Evolutionary conservation across 2,329 filamentous ascomycete genomes (phyloP).

Genomic region (Arthrobotrys iridis): DNA sequence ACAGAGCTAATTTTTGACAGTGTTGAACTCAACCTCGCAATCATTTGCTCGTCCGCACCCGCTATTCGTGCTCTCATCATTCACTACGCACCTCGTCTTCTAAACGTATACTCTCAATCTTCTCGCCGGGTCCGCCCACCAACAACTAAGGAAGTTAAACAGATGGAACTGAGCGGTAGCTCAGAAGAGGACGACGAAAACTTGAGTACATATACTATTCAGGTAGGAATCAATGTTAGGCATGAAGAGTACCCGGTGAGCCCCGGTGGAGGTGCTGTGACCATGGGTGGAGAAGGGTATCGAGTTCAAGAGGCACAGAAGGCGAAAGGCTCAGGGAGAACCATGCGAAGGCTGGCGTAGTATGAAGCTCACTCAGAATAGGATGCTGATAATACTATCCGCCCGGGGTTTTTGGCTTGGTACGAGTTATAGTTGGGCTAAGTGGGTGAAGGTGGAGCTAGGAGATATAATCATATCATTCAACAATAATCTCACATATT

Average conservation of each 20-base stretch:
- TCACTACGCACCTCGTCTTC: slow-evolving; percentile 34
- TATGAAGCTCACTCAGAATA: background rate
- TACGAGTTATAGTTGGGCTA: no score
- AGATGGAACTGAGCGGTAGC: slow-evolving; percentile 4
- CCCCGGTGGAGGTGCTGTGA: slow-evolving; percentile 20
- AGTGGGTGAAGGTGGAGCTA: no score
- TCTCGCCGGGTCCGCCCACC: background rate
- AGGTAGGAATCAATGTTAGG: slow-evolving; percentile 20
- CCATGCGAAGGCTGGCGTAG: slow-evolving; percentile 16
- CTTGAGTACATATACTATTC: slow-evolving; percentile 36
- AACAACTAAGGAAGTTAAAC: slow-evolving; percentile 7
- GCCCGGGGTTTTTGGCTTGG: no score
- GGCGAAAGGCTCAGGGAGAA: background rate
- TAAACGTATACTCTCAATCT: slow-evolving; percentile 39
- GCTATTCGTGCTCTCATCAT: slow-evolving; percentile 45
- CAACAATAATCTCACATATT: no score
- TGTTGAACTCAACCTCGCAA: slow-evolving; percentile 44
- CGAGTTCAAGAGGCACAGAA: background rate
- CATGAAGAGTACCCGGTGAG: slow-evolving; percentile 3
- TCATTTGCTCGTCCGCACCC: slow-evolving; percentile 48
- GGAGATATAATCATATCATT: no score
- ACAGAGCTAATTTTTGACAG: background rate
- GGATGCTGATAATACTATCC: no score
- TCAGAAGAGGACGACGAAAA: slow-evolving; percentile 18
- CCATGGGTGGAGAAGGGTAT: background rate